Percentiles rank a stretch among this genome's conserved stretches.
Conservation (phyloP, 495 filamentous ascomycete species). For the Aspergillus campestris region DNA sequence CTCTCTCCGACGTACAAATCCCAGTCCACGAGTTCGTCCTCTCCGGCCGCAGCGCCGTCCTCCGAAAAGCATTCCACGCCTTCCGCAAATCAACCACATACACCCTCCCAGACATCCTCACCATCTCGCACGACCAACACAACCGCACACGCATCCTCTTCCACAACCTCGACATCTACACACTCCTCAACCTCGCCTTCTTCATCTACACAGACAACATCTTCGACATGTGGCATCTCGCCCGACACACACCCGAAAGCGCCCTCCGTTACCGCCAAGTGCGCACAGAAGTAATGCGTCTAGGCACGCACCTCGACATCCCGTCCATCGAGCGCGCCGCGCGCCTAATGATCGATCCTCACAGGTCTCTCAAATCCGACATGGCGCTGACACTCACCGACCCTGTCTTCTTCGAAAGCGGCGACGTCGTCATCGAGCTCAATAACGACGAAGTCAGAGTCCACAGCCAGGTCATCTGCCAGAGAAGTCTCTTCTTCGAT, state of each 20-base stretch:
- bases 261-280: conserved; percentile 66
- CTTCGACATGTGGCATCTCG: conserved; percentile 76
- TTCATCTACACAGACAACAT: conserved; percentile 76
- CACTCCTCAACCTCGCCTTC: conserved; percentile 66
- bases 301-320: conserved; percentile 60
- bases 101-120: conserved; percentile 49
- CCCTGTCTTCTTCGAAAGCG: conserved; percentile 58
- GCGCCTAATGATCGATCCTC: conserved; percentile 59
- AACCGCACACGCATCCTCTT: conserved; percentile 49
- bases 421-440: conserved; percentile 70
- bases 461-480: conserved; percentile 71
- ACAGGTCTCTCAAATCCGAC: conserved; percentile 55
- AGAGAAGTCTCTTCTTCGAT: conserved; percentile 86
- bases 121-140: conserved; percentile 43
- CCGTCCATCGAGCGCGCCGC: conserved; percentile 62
- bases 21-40: conserved; percentile 81
- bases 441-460: conserved; percentile 55
- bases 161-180: conserved; percentile 60
- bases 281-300: conserved; percentile 72
- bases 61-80: conserved; percentile 53
- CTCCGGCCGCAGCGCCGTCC: conserved; percentile 57
- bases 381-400: conserved; percentile 59
- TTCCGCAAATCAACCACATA: conserved; percentile 37
- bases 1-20: conserved; percentile 54
- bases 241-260: conserved; percentile 50